Evolutionary conservation across 805 yeast species (phyloP).

Genomic region (Zygosaccharomyces rouxii): DNA sequence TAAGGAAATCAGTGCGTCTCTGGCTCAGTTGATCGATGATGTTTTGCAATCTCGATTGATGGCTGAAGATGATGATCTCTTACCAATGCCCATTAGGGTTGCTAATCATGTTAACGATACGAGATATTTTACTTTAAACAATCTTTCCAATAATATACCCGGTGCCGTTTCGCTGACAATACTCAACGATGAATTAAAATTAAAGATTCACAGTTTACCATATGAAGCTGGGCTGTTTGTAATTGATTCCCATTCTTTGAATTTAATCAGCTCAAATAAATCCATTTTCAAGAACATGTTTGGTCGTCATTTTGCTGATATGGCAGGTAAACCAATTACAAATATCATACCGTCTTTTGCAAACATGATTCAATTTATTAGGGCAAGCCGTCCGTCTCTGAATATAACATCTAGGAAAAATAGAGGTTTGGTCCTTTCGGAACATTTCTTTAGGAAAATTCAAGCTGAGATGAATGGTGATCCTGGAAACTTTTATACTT

Average conservation of each 20-base stretch:
- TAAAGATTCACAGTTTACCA: conserved; percentile 73
- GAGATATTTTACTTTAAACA: conserved; percentile 60
- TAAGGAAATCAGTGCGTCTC: conserved; percentile 26
- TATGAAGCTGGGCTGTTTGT: conserved; percentile 84
- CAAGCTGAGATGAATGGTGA: conserved; percentile 43
- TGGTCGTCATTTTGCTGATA: conserved; percentile 51
- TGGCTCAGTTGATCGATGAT: conserved; percentile 26
- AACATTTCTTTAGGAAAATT: conserved; percentile 78
- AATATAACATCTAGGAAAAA: conserved; percentile 38
- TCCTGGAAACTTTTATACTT: conserved; percentile 52
- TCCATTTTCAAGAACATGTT: conserved; percentile 75
- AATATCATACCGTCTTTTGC: conserved; percentile 60
- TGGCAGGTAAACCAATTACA: conserved; percentile 48
- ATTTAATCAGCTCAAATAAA: conserved; percentile 67
- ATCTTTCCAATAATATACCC: conserved; percentile 50
- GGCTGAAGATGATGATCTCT: conserved; percentile 28
- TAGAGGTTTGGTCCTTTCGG: conserved; percentile 78
- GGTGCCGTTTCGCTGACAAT: conserved; percentile 67
- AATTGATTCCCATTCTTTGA: conserved; percentile 46
- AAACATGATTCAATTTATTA: conserved; percentile 33
- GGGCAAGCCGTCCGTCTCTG: conserved; percentile 38
- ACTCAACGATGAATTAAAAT: conserved; percentile 45
- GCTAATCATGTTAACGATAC: conserved; percentile 47
- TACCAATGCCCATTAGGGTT: conserved; percentile 36
- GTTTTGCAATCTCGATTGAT: conserved; percentile 27